Evolutionary conservation across 106 monocot genomes (phyloP).

Genomic region (Dioscorea alata): DNA sequence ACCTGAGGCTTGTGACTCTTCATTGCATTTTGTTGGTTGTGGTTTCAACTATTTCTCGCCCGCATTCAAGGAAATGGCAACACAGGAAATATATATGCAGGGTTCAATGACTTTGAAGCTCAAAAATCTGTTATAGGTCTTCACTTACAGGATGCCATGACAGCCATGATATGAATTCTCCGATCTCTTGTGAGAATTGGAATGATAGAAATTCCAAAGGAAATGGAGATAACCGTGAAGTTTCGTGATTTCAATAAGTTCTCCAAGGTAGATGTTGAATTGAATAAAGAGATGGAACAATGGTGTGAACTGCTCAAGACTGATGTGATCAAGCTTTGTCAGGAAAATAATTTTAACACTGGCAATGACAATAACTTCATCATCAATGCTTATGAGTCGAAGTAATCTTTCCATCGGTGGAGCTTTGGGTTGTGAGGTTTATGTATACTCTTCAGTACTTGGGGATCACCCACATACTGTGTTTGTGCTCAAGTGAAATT

Average conservation of each 20-base stretch:
- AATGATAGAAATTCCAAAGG: slow-evolving; percentile 55
- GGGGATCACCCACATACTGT: slow-evolving; percentile 90
- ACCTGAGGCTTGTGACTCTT: slow-evolving; percentile 6
- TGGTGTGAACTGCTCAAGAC: slow-evolving; percentile 73
- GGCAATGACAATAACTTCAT: slow-evolving; percentile 80
- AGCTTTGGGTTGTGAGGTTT: slow-evolving; percentile 71
- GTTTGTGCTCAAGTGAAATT: too few relatives aligned
- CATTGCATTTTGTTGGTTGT: slow-evolving; percentile 15
- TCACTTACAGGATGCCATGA: slow-evolving; percentile 31
- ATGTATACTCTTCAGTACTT: slow-evolving; percentile 70
- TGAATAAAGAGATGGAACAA: slow-evolving; percentile 73
- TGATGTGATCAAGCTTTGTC: too few relatives aligned
- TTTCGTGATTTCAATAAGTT: slow-evolving; percentile 74
- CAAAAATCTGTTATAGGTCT: slow-evolving; percentile 27
- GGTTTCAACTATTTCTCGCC: slow-evolving; percentile 16
- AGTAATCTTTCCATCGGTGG: slow-evolving; percentile 83
- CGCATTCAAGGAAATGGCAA: slow-evolving; percentile 22
- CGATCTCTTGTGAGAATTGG: slow-evolving; percentile 50
- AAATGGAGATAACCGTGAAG: slow-evolving; percentile 82
- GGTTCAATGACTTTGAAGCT: slow-evolving; percentile 35
- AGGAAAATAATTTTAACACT: slow-evolving; percentile 62
- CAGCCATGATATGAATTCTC: slow-evolving; percentile 54
- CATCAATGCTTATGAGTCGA: slow-evolving; percentile 65
- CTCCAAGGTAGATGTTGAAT: slow-evolving; percentile 80
- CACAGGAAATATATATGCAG: slow-evolving; percentile 19